Evolutionary conservation across 1,139 yeast species (phyloP).

Genomic region (Suhomyces guaymorum): DNA sequence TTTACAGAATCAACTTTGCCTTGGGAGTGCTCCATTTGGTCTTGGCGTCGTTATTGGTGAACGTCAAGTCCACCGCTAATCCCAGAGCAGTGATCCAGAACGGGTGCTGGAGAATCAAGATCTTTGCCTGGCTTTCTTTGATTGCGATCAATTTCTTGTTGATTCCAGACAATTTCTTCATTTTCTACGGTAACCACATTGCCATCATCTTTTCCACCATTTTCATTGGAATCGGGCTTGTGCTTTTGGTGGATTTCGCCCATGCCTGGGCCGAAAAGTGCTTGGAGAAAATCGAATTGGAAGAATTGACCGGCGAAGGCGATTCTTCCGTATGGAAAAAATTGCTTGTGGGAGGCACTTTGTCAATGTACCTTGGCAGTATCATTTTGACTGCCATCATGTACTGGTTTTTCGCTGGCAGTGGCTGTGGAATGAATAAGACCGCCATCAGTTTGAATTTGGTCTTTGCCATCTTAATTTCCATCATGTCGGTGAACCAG

Average conservation of each 20-base stretch:
- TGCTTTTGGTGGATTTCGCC: conserved; percentile 91
- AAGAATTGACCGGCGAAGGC: conserved; percentile 64
- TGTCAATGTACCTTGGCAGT: conserved; percentile 76
- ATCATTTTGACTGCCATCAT: conserved; percentile 71
- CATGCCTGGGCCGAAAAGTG: conserved; percentile 99
- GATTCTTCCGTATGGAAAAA: conserved; percentile 71
- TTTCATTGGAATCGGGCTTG: conserved; percentile 86
- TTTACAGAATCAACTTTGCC: conserved; percentile 87
- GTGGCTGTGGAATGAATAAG: conserved; percentile 90
- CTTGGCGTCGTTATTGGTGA: conserved; percentile 65
- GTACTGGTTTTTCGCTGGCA: conserved; percentile 80
- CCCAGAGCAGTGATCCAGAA: conserved; percentile 85
- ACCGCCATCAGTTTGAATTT: conserved; percentile 81
- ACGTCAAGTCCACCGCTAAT: conserved; percentile 75
- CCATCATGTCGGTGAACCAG: conserved; percentile 76
- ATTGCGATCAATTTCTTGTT: conserved; percentile 62
- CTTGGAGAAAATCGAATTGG: conserved; percentile 82
- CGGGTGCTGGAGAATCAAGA: conserved; percentile 85
- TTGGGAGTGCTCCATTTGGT: conserved; percentile 76
- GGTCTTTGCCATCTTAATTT: conserved; percentile 60
- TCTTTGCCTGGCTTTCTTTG: conserved; percentile 59
- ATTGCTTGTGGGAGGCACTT: conserved; percentile 81
- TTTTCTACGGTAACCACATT: conserved; percentile 87
- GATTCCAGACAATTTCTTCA: conserved; percentile 84
- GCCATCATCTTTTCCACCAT: conserved; percentile 83